Conservation (phyloP, 75 land plant genomes). For the Cunninghamia lanceolata region DNA sequence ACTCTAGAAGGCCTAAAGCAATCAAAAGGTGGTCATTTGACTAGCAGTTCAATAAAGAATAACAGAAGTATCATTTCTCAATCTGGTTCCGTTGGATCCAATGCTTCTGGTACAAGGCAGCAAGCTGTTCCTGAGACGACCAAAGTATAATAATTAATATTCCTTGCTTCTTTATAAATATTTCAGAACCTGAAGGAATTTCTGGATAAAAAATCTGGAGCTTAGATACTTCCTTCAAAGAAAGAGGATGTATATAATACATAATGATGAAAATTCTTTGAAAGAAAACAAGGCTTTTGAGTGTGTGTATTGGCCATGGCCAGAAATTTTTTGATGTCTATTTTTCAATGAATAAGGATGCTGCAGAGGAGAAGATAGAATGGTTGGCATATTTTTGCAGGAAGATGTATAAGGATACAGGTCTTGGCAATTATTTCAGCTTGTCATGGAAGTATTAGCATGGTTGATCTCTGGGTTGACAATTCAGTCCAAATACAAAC, state of each 20-base stretch:
- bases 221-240: neutral
- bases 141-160: neutral
- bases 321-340: neutral
- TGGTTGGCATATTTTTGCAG: neutral
- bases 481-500: constrained; percentile 6
- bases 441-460: neutral
- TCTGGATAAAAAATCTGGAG: neutral
- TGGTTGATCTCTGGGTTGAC: neutral
- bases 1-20: constrained; percentile 20
- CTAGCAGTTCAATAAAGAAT: constrained; percentile 1
- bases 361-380: constrained; percentile 5
- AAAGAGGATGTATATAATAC: constrained; percentile 1
- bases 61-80: neutral
- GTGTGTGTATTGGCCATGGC: neutral
- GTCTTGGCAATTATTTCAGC: neutral
- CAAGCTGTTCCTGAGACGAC: neutral
- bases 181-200: neutral
- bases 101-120: neutral
- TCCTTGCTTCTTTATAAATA: neutral
- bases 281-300: neutral
- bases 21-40: constrained; percentile 9
- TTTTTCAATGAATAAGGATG: neutral
- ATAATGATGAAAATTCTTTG: neutral
- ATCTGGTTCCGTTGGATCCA: constrained; percentile 6
- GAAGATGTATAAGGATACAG: neutral